Percentiles rank a stretch among this genome's conserved stretches.
phyloP scores from a whole-genome alignment of 164 flowering plant genomes.

The Vitis cinerea region DNA sequence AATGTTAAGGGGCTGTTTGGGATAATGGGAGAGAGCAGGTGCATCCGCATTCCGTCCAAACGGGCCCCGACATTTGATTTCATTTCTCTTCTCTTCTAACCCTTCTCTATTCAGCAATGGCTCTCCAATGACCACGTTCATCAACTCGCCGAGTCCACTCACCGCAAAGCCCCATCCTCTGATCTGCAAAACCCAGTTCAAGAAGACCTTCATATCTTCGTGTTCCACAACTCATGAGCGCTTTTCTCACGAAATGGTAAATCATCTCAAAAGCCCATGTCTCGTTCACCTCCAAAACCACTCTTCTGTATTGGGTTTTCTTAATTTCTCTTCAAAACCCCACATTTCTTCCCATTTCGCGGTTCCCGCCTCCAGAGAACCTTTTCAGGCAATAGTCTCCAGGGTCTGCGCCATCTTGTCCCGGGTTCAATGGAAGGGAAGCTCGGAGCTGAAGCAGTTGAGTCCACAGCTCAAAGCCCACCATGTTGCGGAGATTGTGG shows the following conservation, averaged over 20 bases:
- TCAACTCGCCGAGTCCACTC: slow-evolving; percentile 4
- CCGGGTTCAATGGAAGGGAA: slow-evolving; percentile 37
- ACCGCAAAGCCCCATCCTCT: neutral
- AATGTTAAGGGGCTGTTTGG: too few relatives aligned
- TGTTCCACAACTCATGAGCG: slow-evolving; percentile 6
- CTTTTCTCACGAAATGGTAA: slow-evolving; percentile 9
- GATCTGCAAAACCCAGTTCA: neutral
- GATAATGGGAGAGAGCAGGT: too few relatives aligned
- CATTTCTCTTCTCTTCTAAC: neutral
- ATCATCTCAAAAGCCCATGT: slow-evolving; percentile 10
- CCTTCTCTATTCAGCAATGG: neutral
- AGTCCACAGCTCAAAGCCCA: slow-evolving; percentile 38
- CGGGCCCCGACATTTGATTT: neutral
- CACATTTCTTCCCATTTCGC: slow-evolving; percentile 2
- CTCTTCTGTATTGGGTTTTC: slow-evolving; percentile 2
- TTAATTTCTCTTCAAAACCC: slow-evolving; percentile 32
- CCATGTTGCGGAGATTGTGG: slow-evolving; percentile 46
- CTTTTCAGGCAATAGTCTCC: slow-evolving; percentile 27
- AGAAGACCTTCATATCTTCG: neutral
- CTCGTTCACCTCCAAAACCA: neutral
- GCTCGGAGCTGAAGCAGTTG: slow-evolving; percentile 38
- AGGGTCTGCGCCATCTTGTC: slow-evolving; percentile 38
- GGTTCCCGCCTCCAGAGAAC: neutral
- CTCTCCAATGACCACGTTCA: slow-evolving; percentile 15
- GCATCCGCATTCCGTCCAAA: neutral